Conservation (phyloP, 495 filamentous ascomycete species). For the Penicillium parvum region DNA sequence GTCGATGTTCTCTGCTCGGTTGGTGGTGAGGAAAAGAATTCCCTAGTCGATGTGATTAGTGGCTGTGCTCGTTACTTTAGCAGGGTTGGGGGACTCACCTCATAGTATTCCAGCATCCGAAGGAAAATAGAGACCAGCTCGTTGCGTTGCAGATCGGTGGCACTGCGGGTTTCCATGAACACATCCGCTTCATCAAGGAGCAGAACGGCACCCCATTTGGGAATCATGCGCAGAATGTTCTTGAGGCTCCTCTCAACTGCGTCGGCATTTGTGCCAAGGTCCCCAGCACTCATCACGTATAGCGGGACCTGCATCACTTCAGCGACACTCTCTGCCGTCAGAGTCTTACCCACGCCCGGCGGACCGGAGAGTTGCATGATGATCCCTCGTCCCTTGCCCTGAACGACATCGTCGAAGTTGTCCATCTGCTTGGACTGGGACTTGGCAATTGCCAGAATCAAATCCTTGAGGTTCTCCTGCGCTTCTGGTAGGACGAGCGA, state of each 20-base stretch:
- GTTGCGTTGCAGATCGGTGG: slow-evolving; percentile 35
- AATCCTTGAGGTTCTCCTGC: slow-evolving; percentile 24
- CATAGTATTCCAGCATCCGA: slow-evolving; percentile 50
- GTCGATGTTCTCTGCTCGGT: slow-evolving; percentile 47
- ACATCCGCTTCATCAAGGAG: slow-evolving; percentile 47
- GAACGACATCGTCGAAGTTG: slow-evolving; percentile 27
- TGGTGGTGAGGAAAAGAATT: slow-evolving; percentile 59
- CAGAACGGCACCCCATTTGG: slow-evolving; percentile 44
- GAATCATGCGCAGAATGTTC: slow-evolving; percentile 45
- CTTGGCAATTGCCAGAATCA: slow-evolving; percentile 30
- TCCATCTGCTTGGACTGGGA: slow-evolving; percentile 24
- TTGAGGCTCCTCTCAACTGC: slow-evolving; percentile 48
- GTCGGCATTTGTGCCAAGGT: slow-evolving; percentile 47
- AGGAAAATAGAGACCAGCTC: slow-evolving; percentile 48
- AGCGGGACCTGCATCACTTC: slow-evolving; percentile 29
- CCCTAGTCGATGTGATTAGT: slow-evolving; percentile 44
- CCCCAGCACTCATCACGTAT: slow-evolving; percentile 48
- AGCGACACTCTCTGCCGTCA: slow-evolving; percentile 38
- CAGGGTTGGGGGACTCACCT: slow-evolving; percentile 25
- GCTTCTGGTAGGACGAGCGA: slow-evolving; percentile 44
- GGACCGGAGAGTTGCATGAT: slow-evolving; percentile 39
- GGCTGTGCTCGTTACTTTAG: too few species aligned
- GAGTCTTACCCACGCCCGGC: slow-evolving; percentile 42
- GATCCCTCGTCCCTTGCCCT: slow-evolving; percentile 33
- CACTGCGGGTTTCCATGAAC: slow-evolving; percentile 38